Evolutionary conservation across 495 filamentous ascomycete species (phyloP).

Genomic region (Hypoxylon lenormandii): DNA sequence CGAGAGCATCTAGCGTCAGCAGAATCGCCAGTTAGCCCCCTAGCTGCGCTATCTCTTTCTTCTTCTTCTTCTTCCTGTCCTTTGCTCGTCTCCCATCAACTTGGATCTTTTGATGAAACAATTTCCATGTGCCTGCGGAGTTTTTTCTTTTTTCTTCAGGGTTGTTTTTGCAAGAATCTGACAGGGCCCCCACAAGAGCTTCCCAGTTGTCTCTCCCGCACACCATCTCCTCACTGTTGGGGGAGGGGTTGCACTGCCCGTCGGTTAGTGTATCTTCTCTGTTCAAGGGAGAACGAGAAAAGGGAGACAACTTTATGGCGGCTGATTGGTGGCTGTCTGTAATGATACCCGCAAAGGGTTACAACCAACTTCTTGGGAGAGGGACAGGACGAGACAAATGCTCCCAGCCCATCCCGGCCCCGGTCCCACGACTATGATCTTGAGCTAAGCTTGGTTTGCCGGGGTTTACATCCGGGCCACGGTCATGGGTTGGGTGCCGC

Average conservation of each 20-base stretch:
- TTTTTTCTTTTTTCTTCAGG: too few relatives aligned
- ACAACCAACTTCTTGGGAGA: neutral
- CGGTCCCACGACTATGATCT: neutral
- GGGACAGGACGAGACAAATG: neutral
- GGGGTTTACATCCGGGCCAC: neutral
- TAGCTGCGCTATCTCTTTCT: neutral
- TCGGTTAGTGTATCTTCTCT: neutral
- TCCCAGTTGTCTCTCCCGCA: too few relatives aligned
- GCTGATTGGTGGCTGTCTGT: neutral
- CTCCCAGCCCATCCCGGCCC: neutral
- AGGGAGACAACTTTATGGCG: neutral
- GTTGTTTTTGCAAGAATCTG: too few relatives aligned
- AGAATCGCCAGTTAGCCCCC: neutral
- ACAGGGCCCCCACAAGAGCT: too few relatives aligned
- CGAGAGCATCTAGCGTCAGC: neutral
- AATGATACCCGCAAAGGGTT: neutral
- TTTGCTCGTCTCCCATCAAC: neutral
- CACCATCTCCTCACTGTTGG: neutral
- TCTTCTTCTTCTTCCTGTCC: neutral
- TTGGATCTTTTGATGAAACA: neutral
- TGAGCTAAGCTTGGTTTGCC: neutral
- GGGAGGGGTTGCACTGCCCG: neutral
- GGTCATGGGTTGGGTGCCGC: neutral
- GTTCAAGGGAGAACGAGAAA: neutral
- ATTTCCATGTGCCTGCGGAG: neutral